A percentile compares a stretch with the other conserved stretches of the same genome.
phyloP scores from a whole-genome alignment of 441 rosid genomes.

The Adansonia madagascariensis region DNA sequence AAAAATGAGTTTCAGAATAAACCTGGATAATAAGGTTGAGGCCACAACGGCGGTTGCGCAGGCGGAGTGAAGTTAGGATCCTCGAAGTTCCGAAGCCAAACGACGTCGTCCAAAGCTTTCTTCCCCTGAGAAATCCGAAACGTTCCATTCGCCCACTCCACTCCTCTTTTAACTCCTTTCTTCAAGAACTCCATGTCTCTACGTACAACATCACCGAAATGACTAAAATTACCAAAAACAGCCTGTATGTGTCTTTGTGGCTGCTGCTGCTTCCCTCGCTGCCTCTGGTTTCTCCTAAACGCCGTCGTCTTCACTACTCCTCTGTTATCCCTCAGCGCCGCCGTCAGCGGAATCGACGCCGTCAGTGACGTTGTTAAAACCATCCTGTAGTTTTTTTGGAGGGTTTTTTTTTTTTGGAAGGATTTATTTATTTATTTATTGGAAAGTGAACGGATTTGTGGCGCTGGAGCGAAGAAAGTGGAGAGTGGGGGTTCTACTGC shows the following conservation, averaged over 20 bases:
- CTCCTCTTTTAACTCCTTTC: constrained; percentile 57
- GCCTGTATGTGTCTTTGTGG: constrained; percentile 36
- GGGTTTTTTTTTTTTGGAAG: neutral
- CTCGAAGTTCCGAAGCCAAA: constrained; percentile 85
- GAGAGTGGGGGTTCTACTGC: neutral
- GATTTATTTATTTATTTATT: neutral
- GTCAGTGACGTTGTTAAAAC: constrained; percentile 39
- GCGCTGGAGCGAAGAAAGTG: constrained; percentile 4
- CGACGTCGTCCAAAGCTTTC: constrained; percentile 57
- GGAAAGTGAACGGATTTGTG: constrained; percentile 7
- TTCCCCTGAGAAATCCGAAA: constrained; percentile 65
- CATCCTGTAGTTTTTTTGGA: constrained; percentile 7
- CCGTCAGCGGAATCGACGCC: constrained; percentile 37
- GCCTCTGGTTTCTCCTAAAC: constrained; percentile 36
- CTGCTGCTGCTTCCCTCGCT: constrained; percentile 28
- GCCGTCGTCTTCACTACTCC: constrained; percentile 35
- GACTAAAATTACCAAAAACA: constrained; percentile 53
- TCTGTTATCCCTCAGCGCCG: constrained; percentile 25
- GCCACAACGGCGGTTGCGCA: constrained; percentile 54
- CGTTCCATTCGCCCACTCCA: constrained; percentile 68
- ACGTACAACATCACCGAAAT: constrained; percentile 61
- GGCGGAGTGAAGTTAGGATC: constrained; percentile 49
- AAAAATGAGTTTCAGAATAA: neutral
- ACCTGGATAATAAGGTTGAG: constrained; percentile 85
- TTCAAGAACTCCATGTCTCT: constrained; percentile 68